phyloP scores from a whole-genome alignment of 306 rosid species.

The Canavalia ensiformis region DNA sequence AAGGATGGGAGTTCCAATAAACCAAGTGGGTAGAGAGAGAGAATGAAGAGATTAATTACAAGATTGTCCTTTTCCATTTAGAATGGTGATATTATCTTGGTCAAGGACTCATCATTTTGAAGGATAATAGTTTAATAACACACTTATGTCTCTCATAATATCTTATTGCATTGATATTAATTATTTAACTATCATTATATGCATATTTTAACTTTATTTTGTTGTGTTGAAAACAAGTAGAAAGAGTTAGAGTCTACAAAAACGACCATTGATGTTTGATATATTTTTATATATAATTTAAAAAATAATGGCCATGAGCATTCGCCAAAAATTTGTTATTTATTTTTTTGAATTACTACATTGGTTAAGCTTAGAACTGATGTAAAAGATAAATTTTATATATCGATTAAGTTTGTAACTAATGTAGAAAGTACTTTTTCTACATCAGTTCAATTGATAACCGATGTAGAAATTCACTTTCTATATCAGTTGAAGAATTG shows the following conservation, averaged over 20 bases:
- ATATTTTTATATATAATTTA: too few relatives aligned
- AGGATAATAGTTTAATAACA: slow-evolving; percentile 48
- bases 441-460: too few relatives aligned
- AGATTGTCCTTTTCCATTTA: slow-evolving; percentile 68
- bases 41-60: slow-evolving; percentile 15
- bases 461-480: too few relatives aligned
- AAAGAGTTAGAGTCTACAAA: slow-evolving; percentile 58
- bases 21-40: slow-evolving; percentile 74
- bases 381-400: too few relatives aligned
- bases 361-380: too few relatives aligned
- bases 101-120: slow-evolving; percentile 55
- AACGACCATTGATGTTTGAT: slow-evolving; percentile 51
- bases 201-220: slow-evolving; percentile 53
- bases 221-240: slow-evolving; percentile 59
- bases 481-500: too few relatives aligned
- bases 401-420: too few relatives aligned
- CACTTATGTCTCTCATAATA: slow-evolving; percentile 77
- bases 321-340: too few relatives aligned
- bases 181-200: slow-evolving; percentile 55
- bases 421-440: too few relatives aligned
- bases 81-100: slow-evolving; percentile 81
- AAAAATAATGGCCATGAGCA: too few relatives aligned
- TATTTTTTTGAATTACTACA: too few relatives aligned
- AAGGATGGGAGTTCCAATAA: slow-evolving; percentile 96
- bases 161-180: slow-evolving; percentile 47